These are phyloP conservation scores for Volvariella volvacea DNA, from an alignment of 1,284 basidiomycete species.

Conservation along the genomic window DNA sequence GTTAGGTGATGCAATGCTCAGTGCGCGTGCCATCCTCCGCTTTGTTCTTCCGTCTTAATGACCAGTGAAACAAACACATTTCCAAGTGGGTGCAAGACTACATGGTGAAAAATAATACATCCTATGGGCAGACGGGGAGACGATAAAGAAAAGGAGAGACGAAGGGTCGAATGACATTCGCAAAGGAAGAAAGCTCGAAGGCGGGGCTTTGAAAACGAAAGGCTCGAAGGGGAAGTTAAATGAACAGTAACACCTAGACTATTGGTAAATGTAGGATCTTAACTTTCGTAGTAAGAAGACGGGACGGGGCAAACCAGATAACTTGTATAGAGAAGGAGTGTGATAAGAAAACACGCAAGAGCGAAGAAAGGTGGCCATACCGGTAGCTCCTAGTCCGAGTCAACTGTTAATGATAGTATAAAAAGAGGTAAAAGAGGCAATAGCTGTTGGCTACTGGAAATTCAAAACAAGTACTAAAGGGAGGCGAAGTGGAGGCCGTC, in stretches of 20 bases:
- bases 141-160: constrained; percentile 14
- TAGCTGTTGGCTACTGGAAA: too few species aligned
- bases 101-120: constrained; percentile 24
- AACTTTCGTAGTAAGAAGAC: constrained; percentile 5
- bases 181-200: constrained; percentile 13
- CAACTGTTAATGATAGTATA: constrained; percentile 10
- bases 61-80: constrained; percentile 14
- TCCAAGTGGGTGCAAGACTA: constrained; percentile 10
- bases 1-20: too few species aligned
- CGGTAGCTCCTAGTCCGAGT: too few species aligned
- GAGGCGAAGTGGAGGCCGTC: constrained; percentile 20
- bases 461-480: not conserved
- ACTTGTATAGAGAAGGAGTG: constrained; percentile 11
- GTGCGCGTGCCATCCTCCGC: too few species aligned
- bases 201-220: too few species aligned
- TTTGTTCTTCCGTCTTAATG: too few species aligned
- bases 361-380: not conserved
- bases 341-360: constrained; percentile 10
- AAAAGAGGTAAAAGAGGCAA: constrained; percentile 12
- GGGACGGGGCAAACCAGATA: constrained; percentile 13
- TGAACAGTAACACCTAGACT: too few species aligned
- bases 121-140: constrained; percentile 15
- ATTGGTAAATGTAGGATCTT: too few species aligned
- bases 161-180: constrained; percentile 12
- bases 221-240: too few species aligned